Base-by-base conservation (phyloP, 257 asterid species). In the Ophiorrhiza pumila region DNA sequence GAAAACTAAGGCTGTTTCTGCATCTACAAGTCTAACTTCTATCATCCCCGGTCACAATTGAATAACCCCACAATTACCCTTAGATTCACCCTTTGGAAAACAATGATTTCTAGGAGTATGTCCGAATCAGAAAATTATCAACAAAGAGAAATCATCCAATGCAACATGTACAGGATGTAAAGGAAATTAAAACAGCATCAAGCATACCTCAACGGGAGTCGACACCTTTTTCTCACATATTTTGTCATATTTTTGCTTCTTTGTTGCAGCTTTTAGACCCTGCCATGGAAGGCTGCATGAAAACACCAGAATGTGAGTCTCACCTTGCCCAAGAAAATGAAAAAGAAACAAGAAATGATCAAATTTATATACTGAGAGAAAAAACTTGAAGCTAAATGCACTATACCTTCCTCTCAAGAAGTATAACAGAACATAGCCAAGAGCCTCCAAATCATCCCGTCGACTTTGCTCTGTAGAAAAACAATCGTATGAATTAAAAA, bases 381-480 rank as follows among this genome's bases (percentile, higher is more conserved):
- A 43, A 60, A 69, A 56, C 46, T 45, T 15, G 32, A 53, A 50
- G 23, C 47, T 41, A 56, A 52, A 52, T 13, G 65, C 31, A 18
- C 68, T n/a, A 45, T 34, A 84, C 84, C 84, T 81, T 72, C 84
- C 84, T 77, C 84, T 79, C 82, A 84, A 74, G 76, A 81, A 81
- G 74, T 84, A 84, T 70, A 84, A 61, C 23, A 84, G 82, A 42
- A 84, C 83, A 50, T 79, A 84, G 73, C 88, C 88, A 74, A 84
- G 86, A 76, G 88, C 82, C 70, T 83, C 87, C 65, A 83, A 74
- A 78, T 83, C 87, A 64, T 83, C 87, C 72, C 85, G 75, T 52
- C 86, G 79, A 66, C 88, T 84, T 84, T 84, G 86, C 71, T 84
- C 86, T 84, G 72, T 53, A 63, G 39, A 65, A 62, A 37, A 65